Percentiles rank a stretch among this genome's conserved stretches.
Evolutionary conservation across 352 stramenopile species (phyloP).

Genomic region (Hyaloperonospora arabidopsidis): DNA sequence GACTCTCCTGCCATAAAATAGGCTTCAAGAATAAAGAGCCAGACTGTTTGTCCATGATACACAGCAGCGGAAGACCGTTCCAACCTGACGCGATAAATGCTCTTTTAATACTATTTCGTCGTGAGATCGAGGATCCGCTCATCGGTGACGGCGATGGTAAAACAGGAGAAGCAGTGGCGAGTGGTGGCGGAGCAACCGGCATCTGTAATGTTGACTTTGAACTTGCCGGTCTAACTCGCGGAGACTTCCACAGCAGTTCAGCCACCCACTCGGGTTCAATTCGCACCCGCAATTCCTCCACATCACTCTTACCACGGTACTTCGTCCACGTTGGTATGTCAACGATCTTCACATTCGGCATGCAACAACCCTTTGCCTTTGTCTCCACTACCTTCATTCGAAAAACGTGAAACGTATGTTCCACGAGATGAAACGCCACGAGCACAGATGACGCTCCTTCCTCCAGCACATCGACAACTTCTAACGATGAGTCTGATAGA

Average conservation of each 20-base stretch:
- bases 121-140: conserved; percentile 5
- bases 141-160: conserved; percentile 9
- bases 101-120: conserved; percentile 8
- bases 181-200: conserved; percentile 13
- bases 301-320: conserved; percentile 25
- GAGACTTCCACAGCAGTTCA: conserved; percentile 27
- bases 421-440: conserved; percentile 41
- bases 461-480: conserved; percentile 37
- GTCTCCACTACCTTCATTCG: conserved; percentile 18
- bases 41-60: conserved; percentile 36
- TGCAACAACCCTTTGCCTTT: conserved; percentile 2
- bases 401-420: conserved; percentile 50
- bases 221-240: conserved; percentile 10
- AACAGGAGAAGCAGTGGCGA: conserved; percentile 8
- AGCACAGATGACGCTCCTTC: conserved; percentile 24
- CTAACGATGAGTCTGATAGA: conserved; percentile 44
- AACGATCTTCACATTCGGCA: conserved; percentile 27
- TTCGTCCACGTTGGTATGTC: conserved; percentile 37
- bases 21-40: conserved; percentile 33
- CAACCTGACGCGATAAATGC: conserved; percentile 35
- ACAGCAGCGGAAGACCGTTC: conserved; percentile 29
- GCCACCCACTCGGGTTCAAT: conserved; percentile 44
- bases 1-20: conserved; percentile 14
- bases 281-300: conserved; percentile 24
- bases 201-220: conserved; percentile 20